These are phyloP conservation scores for Chrysochromulina parva DNA, from an alignment of 78 protist genomes.

Conservation along the genomic window DNA sequence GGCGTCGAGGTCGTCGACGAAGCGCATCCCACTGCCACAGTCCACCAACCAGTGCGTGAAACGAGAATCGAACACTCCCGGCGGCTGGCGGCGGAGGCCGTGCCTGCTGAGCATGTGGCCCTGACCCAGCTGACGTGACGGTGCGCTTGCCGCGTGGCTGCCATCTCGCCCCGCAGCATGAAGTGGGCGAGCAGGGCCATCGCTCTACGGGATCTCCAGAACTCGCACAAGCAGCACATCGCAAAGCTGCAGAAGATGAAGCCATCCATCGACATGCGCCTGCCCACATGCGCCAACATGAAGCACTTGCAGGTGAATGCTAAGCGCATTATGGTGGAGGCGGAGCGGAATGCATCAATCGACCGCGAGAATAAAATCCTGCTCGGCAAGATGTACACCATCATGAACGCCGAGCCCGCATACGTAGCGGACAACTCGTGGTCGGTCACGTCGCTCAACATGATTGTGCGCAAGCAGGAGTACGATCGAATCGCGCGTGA, in stretches of 20 bases:
- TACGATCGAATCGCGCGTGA: not conserved
- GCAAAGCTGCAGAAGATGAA: not conserved
- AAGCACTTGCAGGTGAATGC: not conserved
- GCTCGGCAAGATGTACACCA: not conserved
- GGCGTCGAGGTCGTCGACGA: too few relatives aligned
- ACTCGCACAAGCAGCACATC: not conserved
- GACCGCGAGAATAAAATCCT: not conserved
- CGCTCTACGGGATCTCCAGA: not conserved
- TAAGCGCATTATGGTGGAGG: not conserved
- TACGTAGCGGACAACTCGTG: not conserved
- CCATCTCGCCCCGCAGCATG: not conserved
- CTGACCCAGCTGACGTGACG: too few relatives aligned
- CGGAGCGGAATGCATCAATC: not conserved
- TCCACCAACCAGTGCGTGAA: too few relatives aligned
- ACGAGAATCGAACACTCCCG: too few relatives aligned
- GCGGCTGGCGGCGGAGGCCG: too few relatives aligned
- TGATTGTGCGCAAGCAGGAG: not conserved
- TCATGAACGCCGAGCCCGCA: not conserved
- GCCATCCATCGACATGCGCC: not conserved
- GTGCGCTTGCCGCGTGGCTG: too few relatives aligned
- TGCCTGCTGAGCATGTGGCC: too few relatives aligned
- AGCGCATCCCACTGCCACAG: too few relatives aligned
- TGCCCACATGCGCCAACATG: not conserved
- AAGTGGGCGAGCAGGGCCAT: not conserved
- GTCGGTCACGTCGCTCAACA: not conserved